Evolutionary conservation across 805 yeast species (phyloP).

Genomic region (Metschnikowia arizonensis): DNA sequence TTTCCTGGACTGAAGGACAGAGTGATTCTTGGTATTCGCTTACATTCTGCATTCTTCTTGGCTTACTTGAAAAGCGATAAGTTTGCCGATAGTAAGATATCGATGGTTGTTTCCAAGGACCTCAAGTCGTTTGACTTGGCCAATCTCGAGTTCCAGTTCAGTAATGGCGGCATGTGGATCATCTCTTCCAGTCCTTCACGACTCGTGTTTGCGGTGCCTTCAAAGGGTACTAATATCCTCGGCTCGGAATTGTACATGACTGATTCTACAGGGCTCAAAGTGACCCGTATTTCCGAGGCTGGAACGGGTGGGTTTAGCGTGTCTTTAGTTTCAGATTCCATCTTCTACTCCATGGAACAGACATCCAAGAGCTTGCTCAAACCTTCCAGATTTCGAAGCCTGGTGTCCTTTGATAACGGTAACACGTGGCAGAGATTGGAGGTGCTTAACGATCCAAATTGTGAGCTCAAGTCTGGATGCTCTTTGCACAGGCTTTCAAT

Average conservation of each 20-base stretch:
- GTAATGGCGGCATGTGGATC: slow-evolving; percentile 35
- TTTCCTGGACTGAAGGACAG: neutral
- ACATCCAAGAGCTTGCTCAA: slow-evolving; percentile 13
- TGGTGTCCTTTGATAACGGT: slow-evolving; percentile 52
- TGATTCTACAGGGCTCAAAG: slow-evolving; percentile 56
- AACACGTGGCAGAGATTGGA: slow-evolving; percentile 47
- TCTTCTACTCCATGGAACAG: slow-evolving; percentile 48
- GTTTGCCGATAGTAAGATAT: slow-evolving; percentile 35
- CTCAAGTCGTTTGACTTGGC: slow-evolving; percentile 38
- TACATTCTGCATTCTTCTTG: slow-evolving; percentile 38
- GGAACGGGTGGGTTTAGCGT: slow-evolving; percentile 35
- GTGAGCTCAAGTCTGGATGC: slow-evolving; percentile 45
- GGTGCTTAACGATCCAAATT: slow-evolving; percentile 41
- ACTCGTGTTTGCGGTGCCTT: slow-evolving; percentile 17
- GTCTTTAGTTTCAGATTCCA: slow-evolving; percentile 55
- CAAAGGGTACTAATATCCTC: neutral
- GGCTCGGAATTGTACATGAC: slow-evolving; percentile 27
- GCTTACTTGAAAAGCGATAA: slow-evolving; percentile 41
- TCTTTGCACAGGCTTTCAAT: slow-evolving; percentile 33
- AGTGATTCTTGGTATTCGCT: neutral
- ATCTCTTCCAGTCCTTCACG: slow-evolving; percentile 38
- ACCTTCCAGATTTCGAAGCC: slow-evolving; percentile 8
- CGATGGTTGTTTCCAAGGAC: slow-evolving; percentile 46
- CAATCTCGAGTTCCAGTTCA: slow-evolving; percentile 34
- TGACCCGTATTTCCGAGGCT: slow-evolving; percentile 40